Percentiles rank a stretch among this genome's conserved stretches.
phyloP scores from a whole-genome alignment of 2,329 filamentous ascomycete species.

The Colletotrichum trifolii region DNA sequence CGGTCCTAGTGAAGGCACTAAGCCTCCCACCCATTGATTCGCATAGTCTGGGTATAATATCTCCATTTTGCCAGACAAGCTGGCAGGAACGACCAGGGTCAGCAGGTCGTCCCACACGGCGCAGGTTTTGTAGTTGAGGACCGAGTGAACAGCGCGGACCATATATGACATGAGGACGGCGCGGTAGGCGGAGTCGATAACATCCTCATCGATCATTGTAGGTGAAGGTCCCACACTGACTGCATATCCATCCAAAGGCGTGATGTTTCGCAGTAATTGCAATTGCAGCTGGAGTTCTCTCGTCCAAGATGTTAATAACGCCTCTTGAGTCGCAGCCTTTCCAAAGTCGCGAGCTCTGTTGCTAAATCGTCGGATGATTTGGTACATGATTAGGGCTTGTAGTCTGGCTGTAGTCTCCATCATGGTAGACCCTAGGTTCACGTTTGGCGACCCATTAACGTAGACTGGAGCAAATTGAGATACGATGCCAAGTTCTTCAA shows the following conservation, averaged over 20 bases:
- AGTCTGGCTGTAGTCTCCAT: background rate
- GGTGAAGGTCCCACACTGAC: background rate
- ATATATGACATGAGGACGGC: constrained; percentile 17
- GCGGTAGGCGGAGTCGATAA: constrained; percentile 12
- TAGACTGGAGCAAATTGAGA: background rate
- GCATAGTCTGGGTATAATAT: constrained; percentile 20
- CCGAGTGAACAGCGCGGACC: constrained; percentile 15
- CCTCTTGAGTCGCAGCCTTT: constrained; percentile 8
- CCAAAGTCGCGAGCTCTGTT: background rate
- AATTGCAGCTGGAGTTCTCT: constrained; percentile 18
- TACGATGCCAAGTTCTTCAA: background rate
- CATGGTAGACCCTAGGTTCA: background rate
- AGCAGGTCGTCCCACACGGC: constrained; percentile 19
- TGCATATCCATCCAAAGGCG: background rate
- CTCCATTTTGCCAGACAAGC: background rate
- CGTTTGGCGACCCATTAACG: background rate
- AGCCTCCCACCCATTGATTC: constrained; percentile 4
- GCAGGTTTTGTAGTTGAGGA: constrained; percentile 13
- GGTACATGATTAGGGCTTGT: constrained; percentile 18
- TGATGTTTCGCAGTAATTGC: background rate
- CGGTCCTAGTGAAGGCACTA: background rate
- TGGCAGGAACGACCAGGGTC: constrained; percentile 1
- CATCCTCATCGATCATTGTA: background rate
- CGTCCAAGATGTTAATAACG: constrained; percentile 15
- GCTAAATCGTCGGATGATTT: constrained; percentile 24